Base-by-base conservation (phyloP, 371 early-diverging fungal species). In the Mucor circinelloides region DNA sequence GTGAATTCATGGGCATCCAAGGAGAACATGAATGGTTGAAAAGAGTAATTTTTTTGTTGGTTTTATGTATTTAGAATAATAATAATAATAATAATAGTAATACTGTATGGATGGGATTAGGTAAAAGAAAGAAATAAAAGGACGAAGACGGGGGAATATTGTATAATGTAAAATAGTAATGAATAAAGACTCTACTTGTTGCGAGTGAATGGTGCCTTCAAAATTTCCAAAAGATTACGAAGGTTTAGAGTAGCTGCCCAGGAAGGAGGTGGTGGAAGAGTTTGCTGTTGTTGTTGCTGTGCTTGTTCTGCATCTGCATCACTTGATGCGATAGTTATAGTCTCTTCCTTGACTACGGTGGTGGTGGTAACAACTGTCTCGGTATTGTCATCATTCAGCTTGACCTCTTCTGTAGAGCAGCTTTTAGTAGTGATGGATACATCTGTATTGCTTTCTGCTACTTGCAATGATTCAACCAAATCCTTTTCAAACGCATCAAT, bases 181-280 rank as follows among this genome's bases (percentile, higher is more conserved):
- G n/a, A n/a, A 46, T 46, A n/a, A 9, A 10, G 0, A 1, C 1
- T 27, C 25, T 52, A 52, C 15, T 21, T 25, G 13, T 44, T 66
- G 19, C 66, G 57, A 23, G 21, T 44, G 31, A 70, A 70, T 28
- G 70, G 70, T 12, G 70, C 60, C 28, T 60, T 67, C 34, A 70
- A 57, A 10, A 67, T 57, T n/a, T 70, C 61, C 34, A 70, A 52
- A 19, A 70, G 21, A n/a, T 67, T 67, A 46, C 61, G 56, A 23
- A 70, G 44, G 31, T 52, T 42, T n/a, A 70, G 57, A 5, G 57
- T 38, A 32, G 44, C 40, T 3, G 61, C 57, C 70, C 70, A 70
- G 8, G 56, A 44, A 31, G 68, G 34, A 34, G 65, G 3, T 10
- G 63, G 17, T 30, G 28, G 27, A 31, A 25, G 52, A 13, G 30